A percentile compares a stretch with the other conserved stretches of the same genome.
These are phyloP conservation scores for Golubevia pallescens DNA, from an alignment of 1,284 basidiomycete genomes.

Conservation along the genomic window DNA sequence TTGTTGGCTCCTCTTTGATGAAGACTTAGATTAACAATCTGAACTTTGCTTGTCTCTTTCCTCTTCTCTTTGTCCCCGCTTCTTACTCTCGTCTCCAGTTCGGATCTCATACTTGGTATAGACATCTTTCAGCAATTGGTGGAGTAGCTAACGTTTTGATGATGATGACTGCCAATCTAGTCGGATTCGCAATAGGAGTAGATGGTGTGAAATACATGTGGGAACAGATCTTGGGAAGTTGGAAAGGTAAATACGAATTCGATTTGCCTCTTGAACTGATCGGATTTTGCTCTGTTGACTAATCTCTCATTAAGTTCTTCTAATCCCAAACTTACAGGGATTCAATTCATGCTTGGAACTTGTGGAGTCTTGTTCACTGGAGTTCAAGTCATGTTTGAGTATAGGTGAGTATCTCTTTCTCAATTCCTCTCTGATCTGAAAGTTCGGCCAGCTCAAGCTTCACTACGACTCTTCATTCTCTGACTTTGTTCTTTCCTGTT, in stretches of 20 bases:
- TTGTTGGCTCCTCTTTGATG: neutral
- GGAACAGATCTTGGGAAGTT: slow-evolving; percentile 72
- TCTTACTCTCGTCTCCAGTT: slow-evolving; percentile 70
- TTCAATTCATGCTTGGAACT: too few relatives aligned
- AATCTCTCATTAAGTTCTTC: too few relatives aligned
- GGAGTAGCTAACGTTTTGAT: slow-evolving; percentile 84
- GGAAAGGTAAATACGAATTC: slow-evolving; percentile 72
- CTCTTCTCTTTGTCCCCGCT: slow-evolving; percentile 2
- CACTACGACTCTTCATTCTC: too few relatives aligned
- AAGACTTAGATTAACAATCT: neutral
- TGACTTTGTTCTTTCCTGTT: too few relatives aligned
- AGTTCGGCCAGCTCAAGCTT: too few relatives aligned
- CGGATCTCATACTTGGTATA: slow-evolving; percentile 76
- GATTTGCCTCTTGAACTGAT: too few relatives aligned
- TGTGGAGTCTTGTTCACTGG: too few relatives aligned
- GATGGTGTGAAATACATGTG: slow-evolving; percentile 81
- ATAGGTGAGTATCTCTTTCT: neutral
- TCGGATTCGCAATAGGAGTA: slow-evolving; percentile 90
- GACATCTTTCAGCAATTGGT: slow-evolving; percentile 83
- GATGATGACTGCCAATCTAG: slow-evolving; percentile 92
- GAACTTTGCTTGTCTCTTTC: slow-evolving; percentile 7
- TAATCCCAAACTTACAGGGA: too few relatives aligned
- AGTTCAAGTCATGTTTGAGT: neutral
- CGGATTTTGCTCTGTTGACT: too few relatives aligned
- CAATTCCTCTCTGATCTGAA: too few relatives aligned